Conservation (phyloP, 345 rosid genomes). For the Gynandropsis gynandra region DNA sequence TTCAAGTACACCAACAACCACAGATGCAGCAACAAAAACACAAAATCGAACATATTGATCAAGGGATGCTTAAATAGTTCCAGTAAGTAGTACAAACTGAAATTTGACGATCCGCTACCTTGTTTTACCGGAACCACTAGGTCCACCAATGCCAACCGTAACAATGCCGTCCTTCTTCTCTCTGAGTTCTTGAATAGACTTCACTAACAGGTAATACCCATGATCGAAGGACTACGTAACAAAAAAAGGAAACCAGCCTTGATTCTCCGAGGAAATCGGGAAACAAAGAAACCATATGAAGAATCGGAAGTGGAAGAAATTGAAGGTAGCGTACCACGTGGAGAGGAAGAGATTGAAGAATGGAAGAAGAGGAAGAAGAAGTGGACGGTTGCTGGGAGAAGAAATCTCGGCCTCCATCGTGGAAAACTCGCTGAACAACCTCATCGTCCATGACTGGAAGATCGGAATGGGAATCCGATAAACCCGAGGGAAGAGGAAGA, state of each 20-base stretch:
- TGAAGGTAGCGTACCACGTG: conserved; percentile 52
- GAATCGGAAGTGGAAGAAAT: neutral
- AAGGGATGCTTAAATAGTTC: neutral
- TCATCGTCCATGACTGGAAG: conserved; percentile 68
- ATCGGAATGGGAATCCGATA: conserved; percentile 1
- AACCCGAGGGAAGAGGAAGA: neutral
- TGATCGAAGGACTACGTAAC: conserved; percentile 74
- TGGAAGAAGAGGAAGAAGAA: conserved; percentile 72
- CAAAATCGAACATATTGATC: conserved; percentile 10
- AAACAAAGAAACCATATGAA: neutral
- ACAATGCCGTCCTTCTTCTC: conserved; percentile 86
- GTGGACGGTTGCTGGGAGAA: conserved; percentile 79
- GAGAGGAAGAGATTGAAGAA: conserved; percentile 91
- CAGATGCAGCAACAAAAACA: conserved; percentile 13
- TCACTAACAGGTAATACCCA: conserved; percentile 79
- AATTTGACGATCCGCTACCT: conserved; percentile 37
- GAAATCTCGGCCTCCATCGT: conserved; percentile 87
- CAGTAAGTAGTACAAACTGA: neutral
- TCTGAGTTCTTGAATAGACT: conserved; percentile 94
- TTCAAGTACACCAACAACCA: conserved; percentile 35
- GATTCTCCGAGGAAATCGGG: neutral
- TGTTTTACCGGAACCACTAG: conserved; percentile 96
- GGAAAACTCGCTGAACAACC: conserved; percentile 89
- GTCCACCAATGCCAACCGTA: conserved; percentile 95
- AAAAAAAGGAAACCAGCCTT: neutral